Base-by-base conservation (phyloP, 2,329 filamentous ascomycete species). In the Calonectria naviculata region DNA sequence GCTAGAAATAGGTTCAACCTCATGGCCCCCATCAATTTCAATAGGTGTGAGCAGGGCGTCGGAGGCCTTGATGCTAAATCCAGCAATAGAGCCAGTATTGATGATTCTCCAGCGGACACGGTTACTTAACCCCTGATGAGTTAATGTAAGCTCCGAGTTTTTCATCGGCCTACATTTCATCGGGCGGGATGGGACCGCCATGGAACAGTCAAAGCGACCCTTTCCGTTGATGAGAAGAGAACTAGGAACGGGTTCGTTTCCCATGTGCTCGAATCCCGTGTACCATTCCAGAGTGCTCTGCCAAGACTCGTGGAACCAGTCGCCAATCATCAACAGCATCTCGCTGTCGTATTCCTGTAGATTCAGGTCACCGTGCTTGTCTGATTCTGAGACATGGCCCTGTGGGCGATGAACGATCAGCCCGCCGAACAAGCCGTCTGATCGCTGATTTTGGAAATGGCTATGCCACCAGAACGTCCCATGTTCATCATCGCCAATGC, bases 381-480 rank as follows among this genome's bases (percentile, higher is more conserved):
- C 36, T 8, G 34, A 12, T 31, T 41, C 15, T 52, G 46, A 49
- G 17, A 2, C 89, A 89, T 0, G 89, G 88, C 42, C 36, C 19
- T n/a, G 70, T 3, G 61, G 61, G 29, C 42, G 29, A 31, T 91
- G 85, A 71, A 92, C 88, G 8, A 92, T 81, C 17, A 93, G 86
- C 0, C 86, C 87, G 0, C 91, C 91, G 29, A 87, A 84, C 1
- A 92, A 81, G 1, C 91, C 91, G 65, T 92, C 87, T 74, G 83
- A 85, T 1, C 83, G 79, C 71, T 86, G 84, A 0, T 84, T 76
- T 6, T 85, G 83, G 71, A 88, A 88, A 76, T 92, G 90, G 5
- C 87, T 89, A 76, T 92, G 91, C 76, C 90, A 92, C 88, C 88
- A 91, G 12, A 85, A 85, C 0, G 87, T 84, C 38, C 90, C 88